Conservation (phyloP, 2,329 filamentous ascomycete species). For the Rhinocladiella similis region DNA sequence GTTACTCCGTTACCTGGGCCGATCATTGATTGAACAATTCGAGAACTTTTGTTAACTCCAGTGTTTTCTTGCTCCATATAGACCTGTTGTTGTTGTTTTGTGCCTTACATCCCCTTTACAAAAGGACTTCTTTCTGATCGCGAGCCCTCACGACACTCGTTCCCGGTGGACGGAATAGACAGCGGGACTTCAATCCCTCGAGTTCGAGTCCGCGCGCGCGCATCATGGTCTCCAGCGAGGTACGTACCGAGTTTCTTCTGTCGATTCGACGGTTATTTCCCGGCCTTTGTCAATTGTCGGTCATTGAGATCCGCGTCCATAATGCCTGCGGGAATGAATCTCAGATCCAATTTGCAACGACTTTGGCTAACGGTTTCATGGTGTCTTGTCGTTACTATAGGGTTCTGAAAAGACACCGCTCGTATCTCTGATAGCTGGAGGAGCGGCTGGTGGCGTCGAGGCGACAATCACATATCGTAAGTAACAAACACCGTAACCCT, state of each 20-base stretch:
- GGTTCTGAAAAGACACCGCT: constrained; percentile 32
- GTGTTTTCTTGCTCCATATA: too few relatives aligned
- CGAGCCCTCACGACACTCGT: too few relatives aligned
- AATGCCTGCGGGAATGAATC: not conserved
- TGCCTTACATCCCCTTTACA: too few relatives aligned
- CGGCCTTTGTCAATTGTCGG: not conserved
- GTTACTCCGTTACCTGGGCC: too few relatives aligned
- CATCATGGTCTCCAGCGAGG: constrained; percentile 1
- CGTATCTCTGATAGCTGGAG: constrained; percentile 53
- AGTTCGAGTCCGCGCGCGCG: not conserved
- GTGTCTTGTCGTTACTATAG: not conserved
- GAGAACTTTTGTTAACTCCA: too few relatives aligned
- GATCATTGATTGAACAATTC: too few relatives aligned
- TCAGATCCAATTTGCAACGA: too few relatives aligned
- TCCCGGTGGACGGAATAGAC: too few relatives aligned
- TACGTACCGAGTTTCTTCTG: too few relatives aligned
- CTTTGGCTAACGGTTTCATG: not conserved
- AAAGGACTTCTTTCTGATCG: too few relatives aligned
- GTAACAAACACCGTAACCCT: not conserved
- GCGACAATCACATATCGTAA: constrained; percentile 46
- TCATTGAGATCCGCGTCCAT: not conserved
- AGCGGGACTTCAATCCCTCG: not conserved
- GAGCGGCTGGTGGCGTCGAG: constrained; percentile 55
- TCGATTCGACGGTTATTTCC: not conserved
- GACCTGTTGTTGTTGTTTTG: too few relatives aligned